Conservation (phyloP, 148 eudicot species). For the Amaranthus hypochondriacus region DNA sequence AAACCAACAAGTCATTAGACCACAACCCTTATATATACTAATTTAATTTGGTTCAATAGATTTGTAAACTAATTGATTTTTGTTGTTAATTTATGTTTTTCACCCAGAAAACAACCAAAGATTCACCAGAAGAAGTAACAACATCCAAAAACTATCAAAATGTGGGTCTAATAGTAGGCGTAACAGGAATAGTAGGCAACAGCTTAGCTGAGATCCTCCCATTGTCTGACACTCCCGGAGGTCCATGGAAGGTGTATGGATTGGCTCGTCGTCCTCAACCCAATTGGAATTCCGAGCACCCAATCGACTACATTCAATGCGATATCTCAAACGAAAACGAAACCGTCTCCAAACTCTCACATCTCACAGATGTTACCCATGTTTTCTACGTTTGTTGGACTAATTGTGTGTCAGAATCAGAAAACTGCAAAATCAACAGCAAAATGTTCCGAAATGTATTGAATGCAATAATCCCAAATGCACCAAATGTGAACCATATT, state of each 20-base stretch:
- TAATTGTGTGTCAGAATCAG: conserved; percentile 19
- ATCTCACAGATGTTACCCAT: conserved; percentile 37
- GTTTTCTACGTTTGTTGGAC: conserved; percentile 44
- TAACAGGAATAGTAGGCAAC: conserved; percentile 45
- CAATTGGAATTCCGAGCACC: conserved; percentile 35
- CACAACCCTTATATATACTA: not conserved
- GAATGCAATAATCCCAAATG: conserved; percentile 28
- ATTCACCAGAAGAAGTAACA: conserved; percentile 19
- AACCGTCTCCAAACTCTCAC: conserved; percentile 26
- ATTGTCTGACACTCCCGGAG: conserved; percentile 42
- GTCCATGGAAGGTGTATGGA: conserved; percentile 48
- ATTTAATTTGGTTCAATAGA: not conserved
- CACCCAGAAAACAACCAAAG: conserved; percentile 35
- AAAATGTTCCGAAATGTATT: conserved; percentile 35
- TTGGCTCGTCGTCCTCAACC: conserved; percentile 40
- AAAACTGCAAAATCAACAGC: conserved; percentile 32
- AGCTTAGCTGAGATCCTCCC: conserved; percentile 48
- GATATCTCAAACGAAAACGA: conserved; percentile 32
- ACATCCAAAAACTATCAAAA: conserved; percentile 26
- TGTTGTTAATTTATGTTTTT: not conserved
- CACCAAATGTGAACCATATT: conserved; percentile 30
- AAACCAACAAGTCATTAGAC: too few species aligned
- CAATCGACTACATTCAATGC: conserved; percentile 43
- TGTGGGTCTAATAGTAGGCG: conserved; percentile 36
- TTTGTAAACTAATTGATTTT: not conserved